Evolutionary conservation across 139 green algal species (phyloP), one percentile per base, ranked within the genome.

Genomic region (Parachlorella kessleri): DNA sequence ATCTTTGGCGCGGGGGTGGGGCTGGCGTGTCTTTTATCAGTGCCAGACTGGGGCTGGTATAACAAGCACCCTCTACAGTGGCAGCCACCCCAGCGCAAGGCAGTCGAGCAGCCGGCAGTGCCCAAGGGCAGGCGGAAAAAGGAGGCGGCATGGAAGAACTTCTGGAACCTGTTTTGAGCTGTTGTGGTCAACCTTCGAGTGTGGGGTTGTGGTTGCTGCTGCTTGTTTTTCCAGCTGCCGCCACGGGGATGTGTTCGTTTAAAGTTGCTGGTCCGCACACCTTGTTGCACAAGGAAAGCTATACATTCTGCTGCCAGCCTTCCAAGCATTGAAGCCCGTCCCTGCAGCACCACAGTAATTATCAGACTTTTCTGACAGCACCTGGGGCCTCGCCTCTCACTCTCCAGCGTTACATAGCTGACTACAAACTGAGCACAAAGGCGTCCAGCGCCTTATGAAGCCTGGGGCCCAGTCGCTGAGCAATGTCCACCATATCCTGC

Each of bases 401-500:
- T n/a, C n/a, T n/a, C n/a, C n/a, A n/a, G n/a, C n/a, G n/a, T n/a
- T n/a, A n/a, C n/a, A n/a, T n/a, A n/a, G n/a, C n/a, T n/a, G n/a
- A n/a, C n/a, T n/a, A n/a, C n/a, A n/a, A n/a, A n/a, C n/a, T n/a
- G n/a, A n/a, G n/a, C n/a, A n/a, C n/a, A n/a, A 41, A 71, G 6
- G 48, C 30, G 1, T 28, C 55, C 30, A 86, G 68, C 28, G 70
- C 59, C 4, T 59, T 40, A 33, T 86, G 81, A 39, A 85, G 66
- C 55, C 40, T 35, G 23, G 66, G 37, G 21, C 39, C 74, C 32
- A 76, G 28, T 30, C 70, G 54, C 55, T 80, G 74, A 30, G 73
- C 80, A 41, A 83, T 36, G 26, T 65, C 82, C 6, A 88, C 36
- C 83, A 88, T 88, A 14, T 88, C 83, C 79, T 84, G 73, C 54